Conservation (phyloP, 2,329 filamentous ascomycete genomes). For the Exophiala alcalophila region DNA sequence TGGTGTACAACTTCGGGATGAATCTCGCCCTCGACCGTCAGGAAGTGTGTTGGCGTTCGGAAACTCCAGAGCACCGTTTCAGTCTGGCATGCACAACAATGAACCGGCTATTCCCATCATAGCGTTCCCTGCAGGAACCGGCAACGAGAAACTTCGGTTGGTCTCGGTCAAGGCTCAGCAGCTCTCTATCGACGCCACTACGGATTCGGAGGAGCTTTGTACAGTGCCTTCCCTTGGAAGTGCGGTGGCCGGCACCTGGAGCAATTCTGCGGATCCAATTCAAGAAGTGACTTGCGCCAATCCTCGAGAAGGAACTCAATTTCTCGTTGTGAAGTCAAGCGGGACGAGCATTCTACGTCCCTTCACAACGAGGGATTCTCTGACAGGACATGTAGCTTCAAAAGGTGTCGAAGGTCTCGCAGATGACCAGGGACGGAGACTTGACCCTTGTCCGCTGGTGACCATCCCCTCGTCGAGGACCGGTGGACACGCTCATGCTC, state of each 20-base stretch:
- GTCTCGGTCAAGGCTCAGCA: slow-evolving; percentile 4
- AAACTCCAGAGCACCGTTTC: slow-evolving; percentile 6
- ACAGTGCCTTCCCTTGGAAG: slow-evolving; percentile 7
- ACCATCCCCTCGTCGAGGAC: slow-evolving; percentile 44
- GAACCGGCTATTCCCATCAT: slow-evolving; percentile 5
- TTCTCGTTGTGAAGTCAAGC: slow-evolving; percentile 19
- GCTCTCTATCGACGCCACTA: slow-evolving; percentile 2
- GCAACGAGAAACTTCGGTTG: slow-evolving; percentile 10
- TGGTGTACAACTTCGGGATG: neutral
- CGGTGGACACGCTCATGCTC: slow-evolving; percentile 49
- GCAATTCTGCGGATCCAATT: slow-evolving; percentile 11
- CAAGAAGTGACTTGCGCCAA: slow-evolving; percentile 7
- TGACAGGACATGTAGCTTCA: slow-evolving; percentile 17
- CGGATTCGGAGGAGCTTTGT: neutral
- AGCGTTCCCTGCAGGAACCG: slow-evolving; percentile 7
- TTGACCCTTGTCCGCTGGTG: slow-evolving; percentile 49
- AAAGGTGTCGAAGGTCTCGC: neutral
- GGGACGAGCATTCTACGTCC: slow-evolving; percentile 24
- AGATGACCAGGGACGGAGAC: slow-evolving; percentile 13
- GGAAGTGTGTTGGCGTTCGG: slow-evolving; percentile 14
- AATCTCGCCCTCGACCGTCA: neutral
- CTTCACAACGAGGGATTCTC: slow-evolving; percentile 24
- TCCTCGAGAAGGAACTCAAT: slow-evolving; percentile 2
- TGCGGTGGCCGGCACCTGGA: slow-evolving; percentile 1
- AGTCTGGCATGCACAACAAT: neutral